A percentile compares a stretch with the other conserved stretches of the same genome.
phyloP scores from a whole-genome alignment of 2,329 filamentous ascomycete genomes.

The Aspergillus costaricaensis region DNA sequence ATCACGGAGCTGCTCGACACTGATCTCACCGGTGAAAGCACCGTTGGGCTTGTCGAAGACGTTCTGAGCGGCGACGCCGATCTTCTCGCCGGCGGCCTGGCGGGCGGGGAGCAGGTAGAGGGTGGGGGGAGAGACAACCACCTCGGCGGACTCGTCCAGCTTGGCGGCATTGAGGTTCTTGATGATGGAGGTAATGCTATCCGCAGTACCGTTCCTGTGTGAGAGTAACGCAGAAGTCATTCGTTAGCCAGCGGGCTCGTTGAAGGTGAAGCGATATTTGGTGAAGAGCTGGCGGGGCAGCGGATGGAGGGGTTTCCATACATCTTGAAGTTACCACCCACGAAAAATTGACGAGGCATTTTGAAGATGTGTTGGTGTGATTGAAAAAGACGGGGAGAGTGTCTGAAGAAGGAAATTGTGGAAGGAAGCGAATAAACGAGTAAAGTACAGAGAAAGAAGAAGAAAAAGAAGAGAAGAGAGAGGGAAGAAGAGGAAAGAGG shows the following conservation, averaged over 20 bases:
- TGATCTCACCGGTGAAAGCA: conserved; percentile 96
- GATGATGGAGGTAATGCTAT: conserved; percentile 89
- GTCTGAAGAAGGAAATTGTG: conserved; percentile 7
- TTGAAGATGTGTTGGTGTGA: conserved; percentile 46
- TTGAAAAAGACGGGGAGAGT: conserved; percentile 13
- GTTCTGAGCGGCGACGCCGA: conserved; percentile 93
- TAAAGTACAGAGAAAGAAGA: conserved; percentile 9
- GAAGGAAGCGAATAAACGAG: conserved; percentile 2
- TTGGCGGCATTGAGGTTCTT: conserved; percentile 82
- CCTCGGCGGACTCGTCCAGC: conserved; percentile 68
- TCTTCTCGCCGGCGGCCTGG: conserved; percentile 70
- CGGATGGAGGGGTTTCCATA: conserved; percentile 50
- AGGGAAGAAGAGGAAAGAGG: conserved; percentile 17
- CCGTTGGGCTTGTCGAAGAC: conserved; percentile 96
- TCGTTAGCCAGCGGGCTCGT: conserved; percentile 10
- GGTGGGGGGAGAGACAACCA: conserved; percentile 87
- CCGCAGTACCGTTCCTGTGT: conserved; percentile 84
- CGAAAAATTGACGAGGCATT: conserved; percentile 96
- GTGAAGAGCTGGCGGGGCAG: conserved; percentile 21
- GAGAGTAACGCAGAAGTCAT: conserved; percentile 29
- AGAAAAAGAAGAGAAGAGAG: conserved; percentile 12
- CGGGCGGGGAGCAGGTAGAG: conserved; percentile 89
- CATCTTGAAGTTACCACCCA: conserved; percentile 99
- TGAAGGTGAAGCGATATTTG: conserved; percentile 1
- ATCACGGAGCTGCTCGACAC: conserved; percentile 86